Percentiles rank a stretch among this genome's conserved stretches.
Evolutionary conservation across 257 asterid species (phyloP).

Genomic region (Apocynum venetum): DNA sequence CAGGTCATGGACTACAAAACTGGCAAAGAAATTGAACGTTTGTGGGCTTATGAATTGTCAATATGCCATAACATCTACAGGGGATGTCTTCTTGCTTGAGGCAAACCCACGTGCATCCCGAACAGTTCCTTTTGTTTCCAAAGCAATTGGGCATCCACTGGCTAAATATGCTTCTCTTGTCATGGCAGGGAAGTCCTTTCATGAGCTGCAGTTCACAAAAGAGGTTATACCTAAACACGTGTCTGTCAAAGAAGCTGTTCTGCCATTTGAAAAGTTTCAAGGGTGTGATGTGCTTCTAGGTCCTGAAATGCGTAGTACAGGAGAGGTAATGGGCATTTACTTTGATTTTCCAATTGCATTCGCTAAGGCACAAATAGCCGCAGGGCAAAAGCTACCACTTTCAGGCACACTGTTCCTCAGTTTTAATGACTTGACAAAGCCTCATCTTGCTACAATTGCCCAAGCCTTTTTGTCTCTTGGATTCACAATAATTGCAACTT

Average conservation of each 20-base stretch:
- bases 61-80: constrained; percentile 74
- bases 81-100: constrained; percentile 89
- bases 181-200: constrained; percentile 88
- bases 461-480: constrained; percentile 61
- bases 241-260: constrained; percentile 92
- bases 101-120: constrained; percentile 96
- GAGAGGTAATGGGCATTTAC: constrained; percentile 93
- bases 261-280: constrained; percentile 93
- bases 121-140: constrained; percentile 95
- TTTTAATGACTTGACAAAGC: constrained; percentile 75
- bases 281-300: constrained; percentile 94
- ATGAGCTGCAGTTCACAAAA: constrained; percentile 60
- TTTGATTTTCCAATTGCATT: constrained; percentile 66
- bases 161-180: constrained; percentile 96
- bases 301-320: constrained; percentile 99
- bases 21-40: constrained; percentile 74
- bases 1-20: constrained; percentile 77
- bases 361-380: constrained; percentile 90
- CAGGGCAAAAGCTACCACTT: constrained; percentile 86
- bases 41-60: constrained; percentile 95
- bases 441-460: constrained; percentile 59
- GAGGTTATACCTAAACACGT: constrained; percentile 84
- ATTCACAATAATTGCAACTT: constrained; percentile 71
- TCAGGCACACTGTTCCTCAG: constrained; percentile 86
- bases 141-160: constrained; percentile 92